A percentile compares a stretch with the other conserved stretches of the same genome.
Evolutionary conservation across 371 early-diverging fungal species (phyloP).

Genomic region (Capniomyces stellatus): DNA sequence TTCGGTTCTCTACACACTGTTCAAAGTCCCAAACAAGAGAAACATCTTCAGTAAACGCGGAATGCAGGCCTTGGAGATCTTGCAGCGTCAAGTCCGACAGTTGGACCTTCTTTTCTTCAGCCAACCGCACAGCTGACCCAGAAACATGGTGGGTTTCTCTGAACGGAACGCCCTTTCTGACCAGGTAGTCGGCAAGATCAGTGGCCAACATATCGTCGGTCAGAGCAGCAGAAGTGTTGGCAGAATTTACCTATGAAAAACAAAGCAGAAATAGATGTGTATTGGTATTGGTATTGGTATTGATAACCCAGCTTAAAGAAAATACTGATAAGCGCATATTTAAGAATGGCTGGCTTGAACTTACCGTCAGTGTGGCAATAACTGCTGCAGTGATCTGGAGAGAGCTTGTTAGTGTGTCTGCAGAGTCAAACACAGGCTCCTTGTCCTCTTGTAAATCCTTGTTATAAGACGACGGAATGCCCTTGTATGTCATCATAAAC

Average conservation of each 20-base stretch:
- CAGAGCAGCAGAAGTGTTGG: slow-evolving; percentile 52
- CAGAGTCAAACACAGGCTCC: slow-evolving; percentile 91
- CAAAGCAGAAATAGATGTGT: too few relatives aligned
- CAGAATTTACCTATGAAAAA: too few relatives aligned
- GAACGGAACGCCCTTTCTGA: slow-evolving; percentile 73
- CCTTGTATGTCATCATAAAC: slow-evolving; percentile 94
- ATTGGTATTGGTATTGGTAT: too few relatives aligned
- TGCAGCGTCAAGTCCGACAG: slow-evolving; percentile 49
- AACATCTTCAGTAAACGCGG: slow-evolving; percentile 66
- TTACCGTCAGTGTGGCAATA: slow-evolving; percentile 63
- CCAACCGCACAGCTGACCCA: slow-evolving; percentile 82
- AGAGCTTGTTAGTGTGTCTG: slow-evolving; percentile 68
- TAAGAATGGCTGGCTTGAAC: slow-evolving; percentile 14
- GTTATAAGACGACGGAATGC: slow-evolving; percentile 92
- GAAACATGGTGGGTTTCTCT: slow-evolving; percentile 95
- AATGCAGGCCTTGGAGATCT: slow-evolving; percentile 66
- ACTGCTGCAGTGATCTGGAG: slow-evolving; percentile 82
- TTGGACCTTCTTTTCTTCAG: slow-evolving; percentile 58
- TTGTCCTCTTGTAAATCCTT: slow-evolving; percentile 98
- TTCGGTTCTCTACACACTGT: slow-evolving; percentile 67
- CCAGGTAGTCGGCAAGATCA: slow-evolving; percentile 92
- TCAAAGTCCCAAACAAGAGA: slow-evolving; percentile 67
- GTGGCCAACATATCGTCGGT: slow-evolving; percentile 92
- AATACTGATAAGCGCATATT: too few relatives aligned
- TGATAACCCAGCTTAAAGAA: too few relatives aligned